A percentile compares a stretch with the other conserved stretches of the same genome.
Conservation (phyloP, 768 basidiomycete species). For the Psilocybe tampanensis region DNA sequence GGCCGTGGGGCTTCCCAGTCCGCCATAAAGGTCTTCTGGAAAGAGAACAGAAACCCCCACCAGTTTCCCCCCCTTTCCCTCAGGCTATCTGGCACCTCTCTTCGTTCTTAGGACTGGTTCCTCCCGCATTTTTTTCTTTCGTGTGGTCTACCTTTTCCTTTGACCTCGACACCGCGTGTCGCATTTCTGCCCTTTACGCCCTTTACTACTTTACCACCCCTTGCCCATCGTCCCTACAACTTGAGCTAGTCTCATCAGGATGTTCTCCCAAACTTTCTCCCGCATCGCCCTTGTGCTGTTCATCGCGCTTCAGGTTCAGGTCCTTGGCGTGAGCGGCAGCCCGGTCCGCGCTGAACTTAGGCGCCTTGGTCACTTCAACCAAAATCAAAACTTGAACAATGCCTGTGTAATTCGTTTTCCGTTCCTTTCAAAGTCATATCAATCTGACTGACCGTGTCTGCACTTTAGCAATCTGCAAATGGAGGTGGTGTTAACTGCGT, state of each 20-base stretch:
- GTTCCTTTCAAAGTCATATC: no score
- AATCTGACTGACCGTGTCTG: no score
- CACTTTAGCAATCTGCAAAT: constrained; percentile 15
- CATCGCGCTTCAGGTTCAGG: constrained; percentile 31
- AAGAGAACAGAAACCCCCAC: neutral
- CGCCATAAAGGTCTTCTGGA: neutral
- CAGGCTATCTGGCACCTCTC: neutral
- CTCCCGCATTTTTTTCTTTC: neutral
- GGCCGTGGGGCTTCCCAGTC: neutral
- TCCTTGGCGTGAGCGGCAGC: constrained; percentile 34
- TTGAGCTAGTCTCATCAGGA: neutral
- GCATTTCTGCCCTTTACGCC: no score
- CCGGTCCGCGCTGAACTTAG: constrained; percentile 32
- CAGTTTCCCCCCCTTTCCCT: neutral
- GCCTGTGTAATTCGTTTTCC: no score
- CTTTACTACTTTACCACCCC: neutral
- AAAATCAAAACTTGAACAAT: no score
- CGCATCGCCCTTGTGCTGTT: constrained; percentile 17
- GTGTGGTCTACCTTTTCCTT: neutral
- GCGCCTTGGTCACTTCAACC: constrained; percentile 32
- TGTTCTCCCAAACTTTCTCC: neutral
- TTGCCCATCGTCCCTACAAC: neutral
- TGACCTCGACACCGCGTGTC: constrained; percentile 3
- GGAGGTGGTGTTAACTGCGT: constrained; percentile 13
- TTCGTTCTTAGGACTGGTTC: constrained; percentile 3